Percentiles rank a stretch among this genome's conserved stretches.
phyloP scores from a whole-genome alignment of 2,329 filamentous ascomycete species.

The Penicillium occitanis region DNA sequence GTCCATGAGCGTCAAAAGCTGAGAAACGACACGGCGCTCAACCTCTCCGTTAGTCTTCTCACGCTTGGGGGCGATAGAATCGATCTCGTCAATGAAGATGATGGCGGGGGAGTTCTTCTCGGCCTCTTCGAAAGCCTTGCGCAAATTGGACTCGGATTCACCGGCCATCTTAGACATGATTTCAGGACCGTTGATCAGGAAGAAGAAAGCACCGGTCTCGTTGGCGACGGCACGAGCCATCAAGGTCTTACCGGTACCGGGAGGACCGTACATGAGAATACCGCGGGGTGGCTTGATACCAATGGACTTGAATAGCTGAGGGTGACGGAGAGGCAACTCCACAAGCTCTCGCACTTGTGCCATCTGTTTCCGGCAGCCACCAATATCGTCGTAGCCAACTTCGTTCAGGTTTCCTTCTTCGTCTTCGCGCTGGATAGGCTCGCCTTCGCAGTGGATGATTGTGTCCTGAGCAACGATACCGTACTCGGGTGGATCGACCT shows the following conservation, averaged over 20 bases:
- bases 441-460: constrained; percentile 97
- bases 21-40: constrained; percentile 98
- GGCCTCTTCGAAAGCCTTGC: constrained; percentile 99
- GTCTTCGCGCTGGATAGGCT: constrained; percentile 94
- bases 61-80: constrained; percentile 99
- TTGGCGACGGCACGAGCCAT: constrained; percentile 99
- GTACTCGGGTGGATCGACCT: constrained; percentile 97
- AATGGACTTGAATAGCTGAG: constrained; percentile 99
- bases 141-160: constrained; percentile 99
- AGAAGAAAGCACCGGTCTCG: constrained; percentile 99
- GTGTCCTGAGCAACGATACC: constrained; percentile 99
- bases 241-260: constrained; percentile 99
- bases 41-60: constrained; percentile 95
- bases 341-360: constrained; percentile 98
- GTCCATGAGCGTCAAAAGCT: constrained; percentile 98
- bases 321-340: constrained; percentile 92
- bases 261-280: constrained; percentile 98
- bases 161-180: constrained; percentile 99
- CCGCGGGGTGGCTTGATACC: constrained; percentile 99
- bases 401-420: constrained; percentile 99
- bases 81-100: constrained; percentile 97
- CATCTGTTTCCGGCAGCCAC: constrained; percentile 99
- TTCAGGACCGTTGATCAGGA: constrained; percentile 98
- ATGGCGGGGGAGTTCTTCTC: constrained; percentile 96
- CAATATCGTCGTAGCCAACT: constrained; percentile 98